A percentile compares a stretch with the other conserved stretches of the same genome.
Conservation (phyloP, 352 stramenopile genomes). For the Globisporangium nagaii region DNA sequence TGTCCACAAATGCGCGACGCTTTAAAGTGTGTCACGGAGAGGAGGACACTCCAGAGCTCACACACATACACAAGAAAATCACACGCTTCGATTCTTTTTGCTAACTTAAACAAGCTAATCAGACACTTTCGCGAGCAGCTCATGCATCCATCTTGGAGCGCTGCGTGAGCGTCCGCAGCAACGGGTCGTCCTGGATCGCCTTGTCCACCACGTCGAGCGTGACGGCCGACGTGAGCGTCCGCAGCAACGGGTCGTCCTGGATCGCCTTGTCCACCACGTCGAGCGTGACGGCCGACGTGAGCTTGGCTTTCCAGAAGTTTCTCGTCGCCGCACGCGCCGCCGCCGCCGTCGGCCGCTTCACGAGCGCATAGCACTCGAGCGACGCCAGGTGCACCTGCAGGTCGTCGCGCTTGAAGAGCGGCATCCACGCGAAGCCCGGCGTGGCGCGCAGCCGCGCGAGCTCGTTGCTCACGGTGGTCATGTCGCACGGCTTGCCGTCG, state of each 20-base stretch:
- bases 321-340: constrained; percentile 14
- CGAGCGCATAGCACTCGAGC: constrained; percentile 66
- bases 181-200: constrained; percentile 40
- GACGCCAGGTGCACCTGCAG: constrained; percentile 53
- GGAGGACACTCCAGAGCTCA: too few relatives aligned
- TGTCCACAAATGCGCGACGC: too few relatives aligned
- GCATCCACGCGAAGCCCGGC: constrained; percentile 46
- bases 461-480: constrained; percentile 42
- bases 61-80: too few relatives aligned
- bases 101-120: too few relatives aligned
- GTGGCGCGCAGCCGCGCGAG: constrained; percentile 31
- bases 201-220: constrained; percentile 31
- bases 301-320: constrained; percentile 39
- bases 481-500: constrained; percentile 25
- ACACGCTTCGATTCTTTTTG: too few relatives aligned
- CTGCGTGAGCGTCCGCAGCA: constrained; percentile 28
- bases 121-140: not conserved
- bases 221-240: constrained; percentile 44
- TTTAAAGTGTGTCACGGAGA: too few relatives aligned
- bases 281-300: constrained; percentile 47
- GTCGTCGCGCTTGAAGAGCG: constrained; percentile 50
- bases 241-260: constrained; percentile 45
- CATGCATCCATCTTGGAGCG: not conserved
- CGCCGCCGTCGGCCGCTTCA: constrained; percentile 27
- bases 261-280: constrained; percentile 33